Base-by-base conservation (phyloP, 2,329 filamentous ascomycete genomes). In the Paradendryphiella salina region DNA sequence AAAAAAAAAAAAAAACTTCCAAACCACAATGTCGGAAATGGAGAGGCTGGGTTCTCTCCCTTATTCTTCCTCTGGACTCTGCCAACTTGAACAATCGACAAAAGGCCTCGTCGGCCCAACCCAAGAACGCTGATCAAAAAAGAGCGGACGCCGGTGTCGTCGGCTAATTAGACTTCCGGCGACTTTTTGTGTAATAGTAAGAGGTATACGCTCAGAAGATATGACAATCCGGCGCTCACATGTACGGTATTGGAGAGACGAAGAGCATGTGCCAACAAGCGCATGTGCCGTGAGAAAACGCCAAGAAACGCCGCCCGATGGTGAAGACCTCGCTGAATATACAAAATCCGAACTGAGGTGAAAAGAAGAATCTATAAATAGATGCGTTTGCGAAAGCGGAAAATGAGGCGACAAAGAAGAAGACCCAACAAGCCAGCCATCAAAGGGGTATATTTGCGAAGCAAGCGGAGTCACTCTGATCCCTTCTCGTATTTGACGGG, bases 401-500 rank as follows among this genome's bases (percentile, higher is more conserved):
- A 53, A 52, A 58, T 49, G 43, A 51, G 43, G 40, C 37, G 44
- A 46, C 46, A 44, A 48, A 56, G 31, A 53, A 55, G 28, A 43
- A 46, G 50, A 59, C 55, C 53, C 46, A 57, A 33, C 32, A 37
- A 39, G 52, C 37, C 41, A 47, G 35, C 48, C 37, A 66, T 66
- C 65, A 66, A 65, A 67, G 56, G 51, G 53, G 57, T 65, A 58
- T 48, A 54, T 56, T 59, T 57, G 58, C 47, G 44, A 47, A 59
- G 34, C 42, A 21, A 46, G 43, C 18, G 23, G 41, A 42, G 48
- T 71, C 60, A 72, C 45, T 71, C 68, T 7, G 67, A 72, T 13
- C 74, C 73, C 41, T 67, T 67, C 58, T 80, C 78, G 46, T 73
- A 70, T 65, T 80, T 80, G 61, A 80, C 73, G 4, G 78, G 78